These are phyloP conservation scores for Craterostigma plantagineum DNA, from an alignment of 257 asterid species.

Conservation along the genomic window DNA sequence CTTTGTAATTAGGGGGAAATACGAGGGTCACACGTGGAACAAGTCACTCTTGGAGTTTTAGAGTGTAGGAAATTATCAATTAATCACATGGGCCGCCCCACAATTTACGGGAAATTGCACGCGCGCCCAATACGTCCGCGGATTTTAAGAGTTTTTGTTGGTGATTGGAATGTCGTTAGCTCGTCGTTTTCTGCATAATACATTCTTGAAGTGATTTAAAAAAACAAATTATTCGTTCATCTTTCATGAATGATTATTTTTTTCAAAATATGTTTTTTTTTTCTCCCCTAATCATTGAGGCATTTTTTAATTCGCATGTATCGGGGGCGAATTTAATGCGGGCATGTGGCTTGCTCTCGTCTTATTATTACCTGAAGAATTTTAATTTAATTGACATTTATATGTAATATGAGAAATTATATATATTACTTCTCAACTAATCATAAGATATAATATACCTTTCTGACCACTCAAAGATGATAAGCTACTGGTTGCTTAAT, in stretches of 20 bases:
- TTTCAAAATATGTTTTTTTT: too few species aligned
- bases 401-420: too few species aligned
- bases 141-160: constrained; percentile 9
- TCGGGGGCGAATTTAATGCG: too few species aligned
- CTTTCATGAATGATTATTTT: too few species aligned
- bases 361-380: too few species aligned
- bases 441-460: constrained; percentile 6
- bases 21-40: constrained; percentile 23
- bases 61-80: constrained; percentile 18
- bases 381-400: too few species aligned
- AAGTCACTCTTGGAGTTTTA: constrained; percentile 5
- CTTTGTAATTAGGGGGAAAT: constrained; percentile 9
- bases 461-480: constrained; percentile 12
- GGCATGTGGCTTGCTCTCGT: too few species aligned
- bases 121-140: constrained; percentile 11
- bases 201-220: too few species aligned
- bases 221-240: not conserved
- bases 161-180: constrained; percentile 13
- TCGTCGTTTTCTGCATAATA: not conserved
- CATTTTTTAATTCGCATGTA: too few species aligned
- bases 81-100: constrained; percentile 26
- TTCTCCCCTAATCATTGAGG: too few species aligned
- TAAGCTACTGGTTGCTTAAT: constrained; percentile 6
- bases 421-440: constrained; percentile 1
- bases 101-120: constrained; percentile 16